Conservation (phyloP, 106 monocot species). For the Platanthera guangdongensis region DNA sequence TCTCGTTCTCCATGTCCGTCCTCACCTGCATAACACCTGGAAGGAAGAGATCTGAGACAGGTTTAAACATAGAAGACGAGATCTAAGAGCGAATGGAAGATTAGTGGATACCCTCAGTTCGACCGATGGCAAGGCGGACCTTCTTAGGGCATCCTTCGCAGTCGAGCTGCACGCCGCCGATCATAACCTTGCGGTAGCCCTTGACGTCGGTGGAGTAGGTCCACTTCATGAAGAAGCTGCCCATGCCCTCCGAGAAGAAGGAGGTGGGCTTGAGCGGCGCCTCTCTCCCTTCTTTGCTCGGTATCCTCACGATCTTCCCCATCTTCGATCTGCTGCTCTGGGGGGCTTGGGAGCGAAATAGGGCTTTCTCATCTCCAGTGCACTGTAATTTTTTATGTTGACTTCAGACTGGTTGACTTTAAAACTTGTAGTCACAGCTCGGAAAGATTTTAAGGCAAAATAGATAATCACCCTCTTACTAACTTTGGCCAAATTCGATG, state of each 20-base stretch:
- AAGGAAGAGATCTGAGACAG: not conserved
- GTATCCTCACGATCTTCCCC: no score
- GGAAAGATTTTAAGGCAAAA: no score
- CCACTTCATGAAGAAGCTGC: constrained; percentile 7
- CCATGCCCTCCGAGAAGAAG: constrained; percentile 6
- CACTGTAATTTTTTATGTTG: no score
- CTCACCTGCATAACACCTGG: constrained; percentile 1
- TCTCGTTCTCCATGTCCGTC: constrained; percentile 15
- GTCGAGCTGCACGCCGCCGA: constrained; percentile 10
- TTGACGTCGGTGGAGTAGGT: constrained; percentile 8
- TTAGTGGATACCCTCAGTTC: not conserved
- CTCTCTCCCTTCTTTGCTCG: no score
- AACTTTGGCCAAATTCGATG: no score
- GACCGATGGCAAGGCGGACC: not conserved
- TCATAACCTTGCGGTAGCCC: constrained; percentile 9
- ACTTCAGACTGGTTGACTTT: no score
- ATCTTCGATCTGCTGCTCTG: no score
- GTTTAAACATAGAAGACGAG: not conserved
- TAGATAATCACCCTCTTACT: no score
- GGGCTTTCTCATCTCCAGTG: no score
- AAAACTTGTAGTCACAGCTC: no score
- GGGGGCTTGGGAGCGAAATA: no score
- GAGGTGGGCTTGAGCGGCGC: not conserved
- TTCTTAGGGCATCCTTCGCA: constrained; percentile 8
- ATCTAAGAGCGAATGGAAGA: not conserved